phyloP scores from a whole-genome alignment of 2,329 filamentous ascomycete genomes.

The Talaromyces sp. region DNA sequence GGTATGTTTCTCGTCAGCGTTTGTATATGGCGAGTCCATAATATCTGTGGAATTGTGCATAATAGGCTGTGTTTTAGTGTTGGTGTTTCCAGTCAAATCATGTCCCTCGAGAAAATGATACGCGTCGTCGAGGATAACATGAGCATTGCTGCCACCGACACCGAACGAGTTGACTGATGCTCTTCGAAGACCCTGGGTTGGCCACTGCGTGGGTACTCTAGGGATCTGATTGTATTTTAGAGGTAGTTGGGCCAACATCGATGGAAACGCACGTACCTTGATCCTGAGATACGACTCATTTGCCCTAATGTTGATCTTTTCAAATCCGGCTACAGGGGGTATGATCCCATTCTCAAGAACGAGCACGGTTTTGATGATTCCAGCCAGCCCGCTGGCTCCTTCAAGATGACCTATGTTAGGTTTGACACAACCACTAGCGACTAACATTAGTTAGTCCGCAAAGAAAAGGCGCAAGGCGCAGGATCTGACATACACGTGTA shows the following conservation, averaged over 20 bases:
- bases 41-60: not conserved
- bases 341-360: constrained; percentile 23
- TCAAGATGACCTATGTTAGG: constrained; percentile 26
- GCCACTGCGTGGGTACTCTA: not conserved
- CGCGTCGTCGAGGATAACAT: not conserved
- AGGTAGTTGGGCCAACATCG: no score
- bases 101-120: not conserved
- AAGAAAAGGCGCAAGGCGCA: not conserved
- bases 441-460: not conserved
- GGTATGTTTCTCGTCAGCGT: not conserved
- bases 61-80: not conserved
- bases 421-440: constrained; percentile 22
- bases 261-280: constrained; percentile 20
- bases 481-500: not conserved
- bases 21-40: not conserved
- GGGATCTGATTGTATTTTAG: not conserved
- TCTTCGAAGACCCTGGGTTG: not conserved
- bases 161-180: not conserved
- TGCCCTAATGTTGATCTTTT: constrained; percentile 20
- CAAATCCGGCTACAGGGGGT: constrained; percentile 12
- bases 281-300: constrained; percentile 14
- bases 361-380: constrained; percentile 22
- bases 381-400: constrained; percentile 21
- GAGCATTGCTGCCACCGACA: not conserved
- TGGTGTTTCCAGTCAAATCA: not conserved